Base-by-base conservation (phyloP, 192 early-diverging fungal genomes). In the Coemansia sp. region DNA sequence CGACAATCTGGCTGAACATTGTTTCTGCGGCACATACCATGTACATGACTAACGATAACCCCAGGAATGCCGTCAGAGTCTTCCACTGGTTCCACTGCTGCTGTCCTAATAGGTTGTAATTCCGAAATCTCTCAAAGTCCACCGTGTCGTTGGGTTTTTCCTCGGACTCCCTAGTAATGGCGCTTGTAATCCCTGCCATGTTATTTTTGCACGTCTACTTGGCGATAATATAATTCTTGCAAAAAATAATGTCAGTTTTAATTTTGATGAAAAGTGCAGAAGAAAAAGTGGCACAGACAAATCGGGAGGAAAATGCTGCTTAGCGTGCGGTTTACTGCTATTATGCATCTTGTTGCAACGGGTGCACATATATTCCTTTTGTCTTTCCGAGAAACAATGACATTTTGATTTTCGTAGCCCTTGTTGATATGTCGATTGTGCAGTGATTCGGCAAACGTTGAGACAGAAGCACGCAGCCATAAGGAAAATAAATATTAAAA, bases 21-120 rank as follows among this genome's bases (percentile, higher is more conserved):
- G 92, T 95, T 73, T 91, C 89, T 64, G 95, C 93, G 7, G 92
- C 69, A 19, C 88, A 85, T 0, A 87, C 87, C 25, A 94, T 84
- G 61, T 94, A 89, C 62, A 92, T 82, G 4, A 84, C 83, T 11
- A 91, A 62, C 8, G 82, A 77, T 33, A 94, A 77, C 0, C 78
- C 83, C 8, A 42, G 6, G 29, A 78, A 78, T 3, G 66, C 59
- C 17, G 52, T 50, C 1, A 65, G 36, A 10, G 66, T 68, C 32
- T 76, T 76, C 39, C 56, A 46, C 23, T 32, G 5, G 27, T 64
- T 51, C 80, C 80, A 82, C 23, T 67, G 70, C 30, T 60, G 71
- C 64, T 82, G 80, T 10, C 80, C 80, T 0, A 82, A 68, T 9
- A 82, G 59, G 52, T 82, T 82, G 46, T 63, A 55, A 21, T 65